Evolutionary conservation across 257 asterid genomes (phyloP).

Genomic region (Galeopsis tetrahit): DNA sequence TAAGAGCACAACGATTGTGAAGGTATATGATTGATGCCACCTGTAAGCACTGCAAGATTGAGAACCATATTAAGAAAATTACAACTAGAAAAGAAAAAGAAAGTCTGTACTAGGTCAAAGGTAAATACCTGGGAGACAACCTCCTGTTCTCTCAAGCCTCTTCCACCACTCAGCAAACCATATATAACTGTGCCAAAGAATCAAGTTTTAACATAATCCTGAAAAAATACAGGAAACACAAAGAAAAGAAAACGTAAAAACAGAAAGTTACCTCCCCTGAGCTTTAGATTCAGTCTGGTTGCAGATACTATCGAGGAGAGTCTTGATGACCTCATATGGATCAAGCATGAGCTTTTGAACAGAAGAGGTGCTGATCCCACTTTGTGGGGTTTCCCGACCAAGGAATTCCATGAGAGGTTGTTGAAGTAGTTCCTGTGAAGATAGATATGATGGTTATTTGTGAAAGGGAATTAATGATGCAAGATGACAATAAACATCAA

Average conservation of each 20-base stretch:
- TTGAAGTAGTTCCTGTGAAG: constrained; percentile 69
- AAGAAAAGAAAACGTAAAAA: not conserved
- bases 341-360: constrained; percentile 42
- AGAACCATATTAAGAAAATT: constrained; percentile 18
- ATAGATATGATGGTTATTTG: constrained; percentile 22
- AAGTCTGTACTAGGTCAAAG: constrained; percentile 15
- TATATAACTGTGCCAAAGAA: constrained; percentile 47
- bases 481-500: constrained; percentile 4
- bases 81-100: not conserved
- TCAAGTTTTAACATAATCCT: constrained; percentile 1
- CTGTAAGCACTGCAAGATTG: constrained; percentile 49
- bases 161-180: constrained; percentile 70
- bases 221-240: constrained; percentile 2
- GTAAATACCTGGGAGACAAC: constrained; percentile 35
- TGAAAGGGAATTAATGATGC: constrained; percentile 28
- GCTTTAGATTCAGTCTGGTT: constrained; percentile 51
- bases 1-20: constrained; percentile 50
- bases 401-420: constrained; percentile 75
- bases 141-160: constrained; percentile 45
- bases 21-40: constrained; percentile 43
- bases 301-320: constrained; percentile 50
- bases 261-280: constrained; percentile 50
- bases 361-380: constrained; percentile 41
- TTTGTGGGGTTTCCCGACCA: constrained; percentile 55
- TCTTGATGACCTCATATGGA: constrained; percentile 55